phyloP scores from a whole-genome alignment of 257 asterid species.

The Knoxia roxburghii region DNA sequence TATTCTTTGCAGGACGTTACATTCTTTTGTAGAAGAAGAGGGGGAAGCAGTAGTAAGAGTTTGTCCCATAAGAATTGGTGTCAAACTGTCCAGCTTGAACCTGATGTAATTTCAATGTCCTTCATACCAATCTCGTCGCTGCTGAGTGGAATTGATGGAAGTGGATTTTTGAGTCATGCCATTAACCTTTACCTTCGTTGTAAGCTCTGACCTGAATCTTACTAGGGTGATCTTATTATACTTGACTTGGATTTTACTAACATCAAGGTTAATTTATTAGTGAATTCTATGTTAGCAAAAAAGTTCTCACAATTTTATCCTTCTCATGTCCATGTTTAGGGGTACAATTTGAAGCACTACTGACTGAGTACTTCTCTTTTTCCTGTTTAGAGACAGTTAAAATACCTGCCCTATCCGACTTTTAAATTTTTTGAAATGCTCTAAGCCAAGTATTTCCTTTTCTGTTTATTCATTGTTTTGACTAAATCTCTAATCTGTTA shows the following conservation, averaged over 20 bases:
- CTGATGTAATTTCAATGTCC: constrained; percentile 69
- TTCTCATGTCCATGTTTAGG: neutral
- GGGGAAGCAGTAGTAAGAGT: constrained; percentile 53
- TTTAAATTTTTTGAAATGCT: neutral
- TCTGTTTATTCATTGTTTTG: neutral
- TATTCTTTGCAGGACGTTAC: constrained; percentile 71
- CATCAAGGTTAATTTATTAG: neutral
- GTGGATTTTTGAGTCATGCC: constrained; percentile 77
- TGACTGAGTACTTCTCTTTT: neutral
- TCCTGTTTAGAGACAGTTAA: neutral
- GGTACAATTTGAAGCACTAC: neutral
- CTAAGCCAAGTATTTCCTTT: neutral
- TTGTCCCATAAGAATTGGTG: constrained; percentile 62
- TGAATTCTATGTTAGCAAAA: neutral
- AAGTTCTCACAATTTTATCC: neutral
- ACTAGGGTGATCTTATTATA: neutral
- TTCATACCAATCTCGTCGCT: constrained; percentile 72
- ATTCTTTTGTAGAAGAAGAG: constrained; percentile 66
- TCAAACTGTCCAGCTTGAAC: constrained; percentile 70
- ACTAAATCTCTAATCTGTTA: neutral
- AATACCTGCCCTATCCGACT: neutral
- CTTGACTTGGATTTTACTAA: neutral
- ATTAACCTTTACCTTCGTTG: constrained; percentile 74
- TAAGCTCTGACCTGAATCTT: constrained; percentile 30
- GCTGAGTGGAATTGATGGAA: constrained; percentile 69